Evolutionary conservation across 2,329 filamentous ascomycete genomes (phyloP).

Genomic region (Massarina eburnea): DNA sequence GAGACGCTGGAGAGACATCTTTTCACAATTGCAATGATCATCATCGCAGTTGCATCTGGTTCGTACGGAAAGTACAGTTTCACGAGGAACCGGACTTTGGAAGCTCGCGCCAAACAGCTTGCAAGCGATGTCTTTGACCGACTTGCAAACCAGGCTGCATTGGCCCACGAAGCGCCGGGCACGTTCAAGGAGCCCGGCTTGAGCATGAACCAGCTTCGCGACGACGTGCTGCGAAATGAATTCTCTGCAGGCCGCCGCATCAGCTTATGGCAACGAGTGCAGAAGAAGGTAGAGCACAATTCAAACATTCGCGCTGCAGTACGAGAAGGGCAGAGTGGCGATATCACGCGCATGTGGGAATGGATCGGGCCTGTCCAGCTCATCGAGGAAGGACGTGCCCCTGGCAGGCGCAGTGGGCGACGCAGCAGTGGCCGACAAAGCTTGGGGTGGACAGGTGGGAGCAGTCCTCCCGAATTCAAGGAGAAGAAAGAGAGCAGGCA

Average conservation of each 20-base stretch:
- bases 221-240: constrained; percentile 83
- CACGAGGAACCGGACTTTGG: constrained; percentile 63
- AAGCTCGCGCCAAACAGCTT: constrained; percentile 75
- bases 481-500: constrained; percentile 36
- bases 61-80: constrained; percentile 68
- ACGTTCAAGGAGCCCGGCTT: constrained; percentile 75
- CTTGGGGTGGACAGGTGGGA: constrained; percentile 28
- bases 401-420: constrained; percentile 30
- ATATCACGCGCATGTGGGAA: constrained; percentile 66
- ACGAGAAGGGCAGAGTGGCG: constrained; percentile 59
- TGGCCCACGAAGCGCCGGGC: constrained; percentile 67
- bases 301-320: constrained; percentile 83
- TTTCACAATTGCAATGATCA: constrained; percentile 69
- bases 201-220: constrained; percentile 83
- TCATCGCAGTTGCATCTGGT: constrained; percentile 52
- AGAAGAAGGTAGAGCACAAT: constrained; percentile 86
- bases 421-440: constrained; percentile 33
- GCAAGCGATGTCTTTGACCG: constrained; percentile 83
- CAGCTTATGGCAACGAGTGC: constrained; percentile 80
- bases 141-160: constrained; percentile 78
- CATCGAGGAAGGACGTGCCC: constrained; percentile 42
- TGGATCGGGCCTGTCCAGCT: constrained; percentile 65
- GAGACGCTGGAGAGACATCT: constrained; percentile 84
- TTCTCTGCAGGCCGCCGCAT: constrained; percentile 76
- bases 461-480: constrained; percentile 32